Evolutionary conservation across 2,329 filamentous ascomycete species (phyloP).

Genomic region (Scortechinia acanthostroma): DNA sequence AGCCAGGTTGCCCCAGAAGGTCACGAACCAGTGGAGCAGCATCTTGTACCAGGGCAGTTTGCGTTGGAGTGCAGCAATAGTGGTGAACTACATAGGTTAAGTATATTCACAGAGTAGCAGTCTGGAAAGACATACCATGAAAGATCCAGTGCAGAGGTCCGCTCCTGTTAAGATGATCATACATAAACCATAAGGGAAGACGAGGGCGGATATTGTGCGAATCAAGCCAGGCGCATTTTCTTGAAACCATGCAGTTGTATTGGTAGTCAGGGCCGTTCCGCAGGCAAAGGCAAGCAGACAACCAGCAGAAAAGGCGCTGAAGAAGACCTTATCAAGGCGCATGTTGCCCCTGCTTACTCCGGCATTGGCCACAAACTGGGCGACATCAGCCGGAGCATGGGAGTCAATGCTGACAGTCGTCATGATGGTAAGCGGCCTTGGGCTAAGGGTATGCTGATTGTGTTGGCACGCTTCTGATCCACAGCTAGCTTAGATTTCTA

Average conservation of each 20-base stretch:
- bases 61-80: conserved; percentile 10
- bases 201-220: conserved; percentile 30
- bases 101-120: no score
- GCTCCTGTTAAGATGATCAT: conserved; percentile 38
- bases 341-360: conserved; percentile 42
- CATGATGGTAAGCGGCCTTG: no score
- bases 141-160: conserved; percentile 36
- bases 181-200: conserved; percentile 39
- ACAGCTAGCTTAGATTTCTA: no score
- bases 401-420: no score
- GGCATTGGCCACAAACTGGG: conserved; percentile 39
- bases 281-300: conserved; percentile 41
- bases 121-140: no score
- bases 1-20: conserved; percentile 37
- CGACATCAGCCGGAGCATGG: no score
- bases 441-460: no score
- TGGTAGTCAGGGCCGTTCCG: conserved; percentile 33
- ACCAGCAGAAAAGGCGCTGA: conserved; percentile 40
- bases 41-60: conserved; percentile 11
- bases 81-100: no score
- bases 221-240: conserved; percentile 38
- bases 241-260: conserved; percentile 34
- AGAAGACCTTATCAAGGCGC: conserved; percentile 41
- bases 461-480: no score
- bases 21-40: conserved; percentile 28